A percentile compares a stretch with the other conserved stretches of the same genome.
phyloP scores from a whole-genome alignment of 305 asterid genomes.

The Rubia peregrina region DNA sequence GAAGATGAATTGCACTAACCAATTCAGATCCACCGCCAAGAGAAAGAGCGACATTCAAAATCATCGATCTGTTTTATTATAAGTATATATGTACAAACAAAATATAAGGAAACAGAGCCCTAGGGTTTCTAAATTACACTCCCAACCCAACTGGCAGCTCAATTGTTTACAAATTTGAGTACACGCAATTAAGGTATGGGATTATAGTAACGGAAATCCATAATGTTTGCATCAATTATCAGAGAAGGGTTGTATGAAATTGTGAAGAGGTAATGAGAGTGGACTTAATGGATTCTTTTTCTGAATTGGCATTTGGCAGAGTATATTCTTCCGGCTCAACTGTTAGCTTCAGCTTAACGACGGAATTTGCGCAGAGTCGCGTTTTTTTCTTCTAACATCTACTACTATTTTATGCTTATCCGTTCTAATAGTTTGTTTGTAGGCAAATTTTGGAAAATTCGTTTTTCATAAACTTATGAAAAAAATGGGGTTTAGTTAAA shows the following conservation, averaged over 20 bases:
- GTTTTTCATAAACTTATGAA: too few relatives aligned
- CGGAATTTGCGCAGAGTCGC: too few relatives aligned
- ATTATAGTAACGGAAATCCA: conserved; percentile 2
- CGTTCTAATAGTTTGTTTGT: too few relatives aligned
- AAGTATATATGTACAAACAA: background rate
- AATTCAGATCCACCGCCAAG: conserved; percentile 72
- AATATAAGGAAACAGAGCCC: background rate
- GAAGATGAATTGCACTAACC: conserved; percentile 56
- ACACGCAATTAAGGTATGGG: background rate
- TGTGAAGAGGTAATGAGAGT: background rate
- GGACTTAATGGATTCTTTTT: background rate
- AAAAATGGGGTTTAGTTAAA: too few relatives aligned
- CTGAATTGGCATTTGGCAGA: background rate
- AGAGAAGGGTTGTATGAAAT: background rate
- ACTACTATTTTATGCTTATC: too few relatives aligned
- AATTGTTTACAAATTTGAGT: background rate
- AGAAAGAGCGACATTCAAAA: conserved; percentile 42
- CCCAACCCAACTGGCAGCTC: background rate
- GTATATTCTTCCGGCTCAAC: background rate
- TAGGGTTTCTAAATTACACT: background rate
- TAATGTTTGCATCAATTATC: background rate
- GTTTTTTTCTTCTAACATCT: too few relatives aligned
- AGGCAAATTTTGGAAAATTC: too few relatives aligned
- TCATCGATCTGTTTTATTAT: conserved; percentile 21
- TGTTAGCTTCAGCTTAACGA: background rate